Evolutionary conservation across 192 early-diverging fungal genomes (phyloP).

Genomic region (Backusella circina): DNA sequence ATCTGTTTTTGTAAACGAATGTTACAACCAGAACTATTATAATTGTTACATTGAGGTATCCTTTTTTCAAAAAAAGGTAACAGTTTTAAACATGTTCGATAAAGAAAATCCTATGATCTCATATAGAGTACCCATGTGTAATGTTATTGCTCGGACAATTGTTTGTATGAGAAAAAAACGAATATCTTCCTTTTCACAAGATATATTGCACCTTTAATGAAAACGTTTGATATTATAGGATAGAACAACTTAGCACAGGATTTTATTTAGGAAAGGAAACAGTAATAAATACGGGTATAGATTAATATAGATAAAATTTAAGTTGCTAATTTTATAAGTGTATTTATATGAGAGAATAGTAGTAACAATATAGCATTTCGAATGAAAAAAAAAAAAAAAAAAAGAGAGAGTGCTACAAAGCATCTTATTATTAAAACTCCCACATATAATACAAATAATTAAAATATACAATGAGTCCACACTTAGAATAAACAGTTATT

Average conservation of each 20-base stretch:
- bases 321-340: background rate
- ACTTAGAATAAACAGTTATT: background rate
- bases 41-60: background rate
- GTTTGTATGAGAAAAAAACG: background rate
- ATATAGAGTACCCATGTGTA: background rate
- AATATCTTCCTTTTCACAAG: background rate
- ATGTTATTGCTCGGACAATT: background rate
- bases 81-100: background rate
- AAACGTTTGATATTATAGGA: background rate
- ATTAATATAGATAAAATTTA: background rate
- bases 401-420: background rate
- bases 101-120: background rate
- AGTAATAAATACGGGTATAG: background rate
- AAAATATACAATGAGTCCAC: background rate
- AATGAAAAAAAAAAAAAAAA: background rate
- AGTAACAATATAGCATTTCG: background rate
- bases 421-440: background rate
- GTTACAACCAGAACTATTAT: background rate
- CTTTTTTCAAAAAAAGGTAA: background rate
- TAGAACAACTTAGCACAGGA: background rate
- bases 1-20: background rate
- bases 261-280: background rate
- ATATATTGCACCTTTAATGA: background rate
- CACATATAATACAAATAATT: background rate
- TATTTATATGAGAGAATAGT: background rate